These are phyloP conservation scores for Lachnellula arida DNA, from an alignment of 2,329 filamentous ascomycete species.

Conservation along the genomic window DNA sequence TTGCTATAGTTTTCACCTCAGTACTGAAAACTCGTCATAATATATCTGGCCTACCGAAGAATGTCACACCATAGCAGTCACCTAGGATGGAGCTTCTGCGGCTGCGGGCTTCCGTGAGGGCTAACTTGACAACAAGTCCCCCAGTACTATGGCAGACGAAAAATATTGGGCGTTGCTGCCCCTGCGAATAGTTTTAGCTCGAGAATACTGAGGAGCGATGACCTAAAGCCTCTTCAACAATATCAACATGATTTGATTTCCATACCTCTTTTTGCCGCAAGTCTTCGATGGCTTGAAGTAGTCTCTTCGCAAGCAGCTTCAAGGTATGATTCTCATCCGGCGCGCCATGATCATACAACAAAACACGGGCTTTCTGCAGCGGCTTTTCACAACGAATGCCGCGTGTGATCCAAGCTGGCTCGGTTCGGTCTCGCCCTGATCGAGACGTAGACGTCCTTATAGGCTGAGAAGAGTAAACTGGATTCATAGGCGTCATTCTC, in stretches of 20 bases:
- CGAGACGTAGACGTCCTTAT: background rate
- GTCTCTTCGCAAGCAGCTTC: constrained; percentile 1
- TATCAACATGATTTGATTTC: background rate
- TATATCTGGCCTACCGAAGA: constrained; percentile 1
- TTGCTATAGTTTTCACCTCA: background rate
- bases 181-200: background rate
- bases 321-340: constrained; percentile 2
- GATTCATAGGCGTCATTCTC: background rate
- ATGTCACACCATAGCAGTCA: constrained; percentile 7
- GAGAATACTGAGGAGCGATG: background rate
- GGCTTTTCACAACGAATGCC: constrained; percentile 1
- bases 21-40: background rate
- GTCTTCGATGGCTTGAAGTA: constrained; percentile 2
- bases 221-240: background rate
- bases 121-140: constrained; percentile 5
- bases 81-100: background rate
- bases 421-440: background rate
- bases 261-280: constrained; percentile 1
- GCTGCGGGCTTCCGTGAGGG: constrained; percentile 1
- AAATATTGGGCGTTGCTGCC: constrained; percentile 2
- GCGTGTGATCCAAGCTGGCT: background rate
- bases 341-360: constrained; percentile 9
- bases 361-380: constrained; percentile 6
- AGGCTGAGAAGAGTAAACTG: background rate
- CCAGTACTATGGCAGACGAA: constrained; percentile 8